These are phyloP conservation scores for Ascodesmis nigricans DNA, from an alignment of 495 filamentous ascomycete species.

Conservation along the genomic window DNA sequence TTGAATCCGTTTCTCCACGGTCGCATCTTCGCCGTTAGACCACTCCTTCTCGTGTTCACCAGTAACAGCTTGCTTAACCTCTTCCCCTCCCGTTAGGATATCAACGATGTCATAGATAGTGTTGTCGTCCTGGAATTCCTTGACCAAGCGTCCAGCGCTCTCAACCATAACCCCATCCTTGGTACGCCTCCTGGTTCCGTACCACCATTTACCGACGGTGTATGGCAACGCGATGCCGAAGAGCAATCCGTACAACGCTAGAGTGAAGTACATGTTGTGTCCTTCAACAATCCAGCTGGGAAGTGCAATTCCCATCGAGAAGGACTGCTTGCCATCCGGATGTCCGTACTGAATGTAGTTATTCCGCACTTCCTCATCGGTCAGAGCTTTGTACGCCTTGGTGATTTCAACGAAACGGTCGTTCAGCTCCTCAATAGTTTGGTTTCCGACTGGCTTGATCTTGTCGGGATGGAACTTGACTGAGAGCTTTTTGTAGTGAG, in stretches of 20 bases:
- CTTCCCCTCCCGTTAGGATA: slow-evolving; percentile 52
- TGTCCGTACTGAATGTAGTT: slow-evolving; percentile 92
- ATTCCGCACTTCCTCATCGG: slow-evolving; percentile 88
- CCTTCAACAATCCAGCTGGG: slow-evolving; percentile 83
- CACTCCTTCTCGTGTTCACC: slow-evolving; percentile 31
- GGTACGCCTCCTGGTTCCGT: slow-evolving; percentile 75
- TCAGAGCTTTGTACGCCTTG: slow-evolving; percentile 92
- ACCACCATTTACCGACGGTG: slow-evolving; percentile 94
- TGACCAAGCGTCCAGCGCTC: slow-evolving; percentile 82
- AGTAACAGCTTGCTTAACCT: slow-evolving; percentile 38
- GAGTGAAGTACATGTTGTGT: slow-evolving; percentile 84
- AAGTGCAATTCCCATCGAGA: slow-evolving; percentile 91
- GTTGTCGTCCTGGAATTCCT: slow-evolving; percentile 66
- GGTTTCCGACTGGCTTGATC: slow-evolving; percentile 55
- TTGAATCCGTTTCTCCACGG: slow-evolving; percentile 57
- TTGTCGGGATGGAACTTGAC: slow-evolving; percentile 87
- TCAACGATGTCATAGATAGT: slow-evolving; percentile 56
- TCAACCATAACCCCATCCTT: slow-evolving; percentile 79
- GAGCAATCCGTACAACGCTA: slow-evolving; percentile 66
- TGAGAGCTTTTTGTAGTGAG: slow-evolving; percentile 64
- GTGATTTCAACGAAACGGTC: slow-evolving; percentile 78
- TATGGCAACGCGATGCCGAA: slow-evolving; percentile 82
- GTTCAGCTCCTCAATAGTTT: slow-evolving; percentile 69
- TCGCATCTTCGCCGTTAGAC: slow-evolving; percentile 24
- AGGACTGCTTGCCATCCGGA: slow-evolving; percentile 92